Evolutionary conservation across 805 yeast genomes (phyloP).

Genomic region (Pichia cephalocereana): DNA sequence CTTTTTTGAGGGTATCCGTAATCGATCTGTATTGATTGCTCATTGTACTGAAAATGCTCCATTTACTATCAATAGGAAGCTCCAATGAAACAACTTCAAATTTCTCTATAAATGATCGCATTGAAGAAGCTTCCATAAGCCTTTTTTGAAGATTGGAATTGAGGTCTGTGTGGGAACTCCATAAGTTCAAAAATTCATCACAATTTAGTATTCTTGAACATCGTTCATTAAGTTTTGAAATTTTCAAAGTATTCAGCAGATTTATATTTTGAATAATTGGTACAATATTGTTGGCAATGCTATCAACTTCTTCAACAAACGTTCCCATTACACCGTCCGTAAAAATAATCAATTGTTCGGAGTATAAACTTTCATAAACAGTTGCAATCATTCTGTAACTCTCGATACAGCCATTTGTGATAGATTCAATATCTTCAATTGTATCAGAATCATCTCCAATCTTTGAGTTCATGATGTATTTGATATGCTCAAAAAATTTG

Average conservation of each 20-base stretch:
- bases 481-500: constrained; percentile 6
- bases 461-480: neutral
- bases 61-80: constrained; percentile 20
- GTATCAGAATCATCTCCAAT: neutral
- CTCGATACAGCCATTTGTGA: constrained; percentile 21
- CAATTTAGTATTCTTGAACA: constrained; percentile 24
- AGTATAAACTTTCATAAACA: constrained; percentile 18
- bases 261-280: neutral
- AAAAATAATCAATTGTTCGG: constrained; percentile 2
- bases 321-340: neutral
- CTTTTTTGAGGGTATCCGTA: constrained; percentile 25
- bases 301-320: constrained; percentile 14
- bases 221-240: constrained; percentile 23
- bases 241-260: constrained; percentile 24
- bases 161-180: constrained; percentile 25
- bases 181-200: constrained; percentile 22
- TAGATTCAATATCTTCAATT: neutral
- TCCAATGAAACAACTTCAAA: constrained; percentile 3
- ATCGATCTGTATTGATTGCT: constrained; percentile 30
- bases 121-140: constrained; percentile 34
- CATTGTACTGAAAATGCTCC: constrained; percentile 34
- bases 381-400: constrained; percentile 20
- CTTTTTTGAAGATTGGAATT: constrained; percentile 28
- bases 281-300: neutral
- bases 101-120: constrained; percentile 35